A percentile compares a stretch with the other conserved stretches of the same genome.
These are phyloP conservation scores for Cryptococcus sp. DNA, from an alignment of 1,284 basidiomycete genomes.

Conservation along the genomic window DNA sequence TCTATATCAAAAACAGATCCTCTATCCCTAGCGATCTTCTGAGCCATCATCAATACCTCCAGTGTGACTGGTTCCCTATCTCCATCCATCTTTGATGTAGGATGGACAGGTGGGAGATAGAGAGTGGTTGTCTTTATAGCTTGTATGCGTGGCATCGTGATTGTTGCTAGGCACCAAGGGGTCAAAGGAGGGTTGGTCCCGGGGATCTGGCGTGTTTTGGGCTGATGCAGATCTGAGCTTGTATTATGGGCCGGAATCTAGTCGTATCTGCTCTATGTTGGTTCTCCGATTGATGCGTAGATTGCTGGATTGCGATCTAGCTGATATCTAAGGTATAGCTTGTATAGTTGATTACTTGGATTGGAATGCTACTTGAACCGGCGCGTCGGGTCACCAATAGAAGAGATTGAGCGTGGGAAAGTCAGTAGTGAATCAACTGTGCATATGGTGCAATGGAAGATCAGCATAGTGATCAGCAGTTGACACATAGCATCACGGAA, in stretches of 20 bases:
- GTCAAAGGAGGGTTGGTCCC: constrained; percentile 3
- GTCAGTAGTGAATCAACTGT: not conserved
- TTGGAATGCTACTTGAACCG: too few relatives aligned
- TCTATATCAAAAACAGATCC: constrained; percentile 37
- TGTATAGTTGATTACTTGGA: too few relatives aligned
- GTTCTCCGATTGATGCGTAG: too few relatives aligned
- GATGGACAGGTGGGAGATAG: constrained; percentile 22
- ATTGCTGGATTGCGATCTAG: too few relatives aligned
- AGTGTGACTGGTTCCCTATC: not conserved
- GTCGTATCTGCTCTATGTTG: too few relatives aligned
- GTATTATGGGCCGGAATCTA: not conserved
- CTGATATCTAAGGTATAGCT: too few relatives aligned
- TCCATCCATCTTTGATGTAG: constrained; percentile 4
- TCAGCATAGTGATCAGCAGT: too few relatives aligned
- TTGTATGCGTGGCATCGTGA: constrained; percentile 23
- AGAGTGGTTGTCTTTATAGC: constrained; percentile 24
- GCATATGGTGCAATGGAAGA: not conserved
- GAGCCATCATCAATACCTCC: constrained; percentile 32
- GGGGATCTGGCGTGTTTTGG: not conserved
- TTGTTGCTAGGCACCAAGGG: not conserved
- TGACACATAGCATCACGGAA: not conserved
- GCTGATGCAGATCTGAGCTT: not conserved
- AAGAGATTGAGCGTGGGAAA: not conserved
- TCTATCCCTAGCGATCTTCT: constrained; percentile 24
- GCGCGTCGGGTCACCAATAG: too few relatives aligned